Evolutionary conservation across 371 early-diverging fungal genomes (phyloP), one percentile per base, ranked within the genome.

Genomic region (Mucor indicus): DNA sequence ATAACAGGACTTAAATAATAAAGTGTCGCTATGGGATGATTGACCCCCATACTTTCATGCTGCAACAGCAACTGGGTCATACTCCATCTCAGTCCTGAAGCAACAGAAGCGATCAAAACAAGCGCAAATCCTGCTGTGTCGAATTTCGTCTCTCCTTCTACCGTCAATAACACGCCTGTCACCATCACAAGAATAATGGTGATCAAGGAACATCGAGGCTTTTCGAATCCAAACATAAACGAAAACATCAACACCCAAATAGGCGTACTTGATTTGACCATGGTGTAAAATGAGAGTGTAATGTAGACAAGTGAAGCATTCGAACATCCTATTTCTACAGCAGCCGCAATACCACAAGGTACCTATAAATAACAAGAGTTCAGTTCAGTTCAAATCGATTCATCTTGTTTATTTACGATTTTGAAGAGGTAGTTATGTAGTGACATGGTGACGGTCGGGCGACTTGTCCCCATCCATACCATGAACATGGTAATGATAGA

Each of bases 191-290:
- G 48, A 29, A 95, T 92, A 51, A 91, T 84, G 12, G 61, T 59
- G 10, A 88, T 72, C 41, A 95, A 62, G 37, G 64, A 55, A 45
- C 78, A 45, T 9, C 83, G 76, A 13, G 87, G 72, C 30, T 77
- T 74, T 56, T 96, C 96, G 38, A 95, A 81, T 4, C 86, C 69
- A 62, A 96, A 92, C 4, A 90, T 52, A 50, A 93, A 91, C 5
- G 96, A 90, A 65, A 94, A 94, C 4, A 92, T 27, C 15, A 96
- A 70, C 5, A 93, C 90, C 75, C 88, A 95, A 9, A 91, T 86
- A 11, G 91, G 90, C 4, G 86, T 81, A 23, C 86, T 85, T 31
- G 90, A 89, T 62, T 96, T 96, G 52, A 95, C 80, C 90, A 93
- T 91, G 29, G 94, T 95, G 69, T 93, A 93, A 55, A 95, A 93